Conservation (phyloP, 2,329 filamentous ascomycete species). For the Cladosporium velox region DNA sequence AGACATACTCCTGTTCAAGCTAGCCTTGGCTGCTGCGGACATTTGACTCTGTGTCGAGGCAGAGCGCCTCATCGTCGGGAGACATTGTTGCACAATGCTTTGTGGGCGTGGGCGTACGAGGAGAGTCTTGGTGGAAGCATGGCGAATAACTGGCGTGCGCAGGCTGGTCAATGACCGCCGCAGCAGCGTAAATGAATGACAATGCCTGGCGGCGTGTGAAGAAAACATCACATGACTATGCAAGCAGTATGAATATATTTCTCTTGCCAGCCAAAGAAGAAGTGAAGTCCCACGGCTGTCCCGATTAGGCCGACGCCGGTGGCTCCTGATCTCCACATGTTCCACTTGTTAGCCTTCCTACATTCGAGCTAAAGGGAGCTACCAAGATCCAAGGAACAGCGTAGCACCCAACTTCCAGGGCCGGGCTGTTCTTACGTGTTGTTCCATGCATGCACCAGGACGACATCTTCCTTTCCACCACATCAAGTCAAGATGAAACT, state of each 20-base stretch:
- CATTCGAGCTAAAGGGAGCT: constrained; percentile 6
- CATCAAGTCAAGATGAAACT: constrained; percentile 27
- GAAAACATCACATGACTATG: constrained; percentile 21
- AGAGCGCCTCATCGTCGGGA: constrained; percentile 4
- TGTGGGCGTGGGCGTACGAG: constrained; percentile 12
- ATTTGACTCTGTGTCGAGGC: constrained; percentile 2
- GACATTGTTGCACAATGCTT: constrained; percentile 1
- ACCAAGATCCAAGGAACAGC: constrained; percentile 8
- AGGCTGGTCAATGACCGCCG: constrained; percentile 8
- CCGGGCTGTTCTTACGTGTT: neutral
- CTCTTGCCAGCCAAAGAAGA: neutral
- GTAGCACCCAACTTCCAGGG: neutral
- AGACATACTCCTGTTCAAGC: constrained; percentile 15
- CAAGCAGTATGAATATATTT: constrained; percentile 2
- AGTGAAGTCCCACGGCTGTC: constrained; percentile 14
- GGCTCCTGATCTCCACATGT: constrained; percentile 7
- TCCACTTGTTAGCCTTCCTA: constrained; percentile 14
- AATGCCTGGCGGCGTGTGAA: constrained; percentile 19
- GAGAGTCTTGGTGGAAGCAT: constrained; percentile 1
- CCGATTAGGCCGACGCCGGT: neutral
- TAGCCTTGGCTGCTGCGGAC: constrained; percentile 12
- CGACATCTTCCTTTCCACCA: neutral
- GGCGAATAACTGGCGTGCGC: constrained; percentile 6
- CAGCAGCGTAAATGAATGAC: constrained; percentile 11
- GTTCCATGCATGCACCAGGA: neutral